Conservation (phyloP, 2,329 filamentous ascomycete genomes). For the Blastomyces gilchristii region DNA sequence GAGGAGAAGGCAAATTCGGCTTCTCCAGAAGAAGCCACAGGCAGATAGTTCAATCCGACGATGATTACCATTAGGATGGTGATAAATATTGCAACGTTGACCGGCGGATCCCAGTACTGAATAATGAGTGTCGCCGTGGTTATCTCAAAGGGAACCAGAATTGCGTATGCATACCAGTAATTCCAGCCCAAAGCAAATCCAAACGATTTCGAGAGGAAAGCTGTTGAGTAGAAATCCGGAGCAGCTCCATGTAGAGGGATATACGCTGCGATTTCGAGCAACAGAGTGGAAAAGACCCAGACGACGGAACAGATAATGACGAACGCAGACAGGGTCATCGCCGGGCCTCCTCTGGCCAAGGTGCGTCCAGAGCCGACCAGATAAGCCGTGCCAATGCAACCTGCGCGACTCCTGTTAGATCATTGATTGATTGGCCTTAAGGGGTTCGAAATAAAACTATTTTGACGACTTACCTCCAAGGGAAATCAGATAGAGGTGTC, state of each 20-base stretch:
- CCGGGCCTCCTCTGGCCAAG: constrained; percentile 4
- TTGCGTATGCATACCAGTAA: constrained; percentile 44
- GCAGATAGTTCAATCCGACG: constrained; percentile 17
- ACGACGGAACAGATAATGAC: constrained; percentile 7
- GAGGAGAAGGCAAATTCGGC: constrained; percentile 39
- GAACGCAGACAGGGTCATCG: constrained; percentile 1
- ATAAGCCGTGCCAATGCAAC: constrained; percentile 7
- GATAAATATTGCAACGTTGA: constrained; percentile 19
- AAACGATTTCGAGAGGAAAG: constrained; percentile 20
- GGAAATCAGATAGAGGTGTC: constrained; percentile 3
- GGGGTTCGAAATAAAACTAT: neutral
- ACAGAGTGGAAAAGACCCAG: constrained; percentile 6
- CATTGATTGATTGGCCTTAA: neutral
- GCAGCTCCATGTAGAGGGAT: constrained; percentile 10
- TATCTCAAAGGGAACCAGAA: constrained; percentile 42
- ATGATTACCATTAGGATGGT: constrained; percentile 19
- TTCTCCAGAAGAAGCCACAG: constrained; percentile 19
- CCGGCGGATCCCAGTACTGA: constrained; percentile 29
- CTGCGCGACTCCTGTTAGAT: neutral
- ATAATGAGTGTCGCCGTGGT: constrained; percentile 40
- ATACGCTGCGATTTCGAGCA: constrained; percentile 10
- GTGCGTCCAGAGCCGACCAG: constrained; percentile 8
- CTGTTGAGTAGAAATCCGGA: constrained; percentile 8
- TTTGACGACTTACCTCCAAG: constrained; percentile 4
- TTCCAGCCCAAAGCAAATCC: constrained; percentile 45